phyloP scores from a whole-genome alignment of 2,329 filamentous ascomycete species.

The Fusarium sterilihyphosum region DNA sequence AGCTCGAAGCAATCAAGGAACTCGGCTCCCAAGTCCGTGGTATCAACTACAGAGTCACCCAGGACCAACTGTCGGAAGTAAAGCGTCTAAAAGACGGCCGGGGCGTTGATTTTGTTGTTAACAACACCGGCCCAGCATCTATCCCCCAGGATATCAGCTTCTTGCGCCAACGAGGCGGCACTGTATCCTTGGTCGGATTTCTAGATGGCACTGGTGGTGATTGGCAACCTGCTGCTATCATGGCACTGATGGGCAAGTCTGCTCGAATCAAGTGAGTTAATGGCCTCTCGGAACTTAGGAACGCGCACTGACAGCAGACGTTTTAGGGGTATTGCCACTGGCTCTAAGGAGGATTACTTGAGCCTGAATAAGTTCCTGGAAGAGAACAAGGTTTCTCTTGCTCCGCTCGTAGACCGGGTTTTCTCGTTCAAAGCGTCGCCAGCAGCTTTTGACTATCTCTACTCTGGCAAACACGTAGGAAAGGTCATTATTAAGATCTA shows the following conservation, averaged over 20 bases:
- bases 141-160: background rate
- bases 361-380: background rate
- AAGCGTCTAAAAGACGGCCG: rapidly evolving
- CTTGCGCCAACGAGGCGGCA: background rate
- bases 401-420: background rate
- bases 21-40: rapidly evolving
- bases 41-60: background rate
- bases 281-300: background rate
- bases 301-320: background rate
- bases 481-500: background rate
- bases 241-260: background rate
- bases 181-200: background rate
- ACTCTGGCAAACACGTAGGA: background rate
- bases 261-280: background rate
- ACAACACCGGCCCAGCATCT: background rate
- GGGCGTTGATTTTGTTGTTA: background rate
- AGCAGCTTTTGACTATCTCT: background rate
- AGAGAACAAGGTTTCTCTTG: background rate
- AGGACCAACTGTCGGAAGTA: background rate
- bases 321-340: background rate
- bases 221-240: background rate
- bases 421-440: background rate
- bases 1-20: background rate
- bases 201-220: background rate
- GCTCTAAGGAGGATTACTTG: background rate